Evolutionary conservation across 768 basidiomycete species (phyloP), one percentile per base, ranked within the genome.

Genomic region (Mycena kentingensis): DNA sequence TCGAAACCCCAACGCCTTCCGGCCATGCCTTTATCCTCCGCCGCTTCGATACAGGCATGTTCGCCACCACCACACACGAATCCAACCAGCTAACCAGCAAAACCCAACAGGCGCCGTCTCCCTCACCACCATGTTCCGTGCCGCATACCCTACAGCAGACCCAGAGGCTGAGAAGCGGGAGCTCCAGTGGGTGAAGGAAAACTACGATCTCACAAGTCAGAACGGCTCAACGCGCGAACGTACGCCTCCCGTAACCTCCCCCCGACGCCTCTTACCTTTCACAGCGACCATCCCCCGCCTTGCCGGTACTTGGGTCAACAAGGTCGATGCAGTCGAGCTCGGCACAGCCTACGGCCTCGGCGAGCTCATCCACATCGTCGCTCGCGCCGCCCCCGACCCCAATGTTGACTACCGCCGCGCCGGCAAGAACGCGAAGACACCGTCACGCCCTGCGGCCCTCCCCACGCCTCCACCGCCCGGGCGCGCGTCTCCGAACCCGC

Each of bases 81-180:
- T n/a, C n/a, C n/a, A n/a, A n/a, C n/a, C n/a, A n/a, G n/a, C n/a
- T n/a, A n/a, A n/a, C n/a, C n/a, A n/a, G n/a, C n/a, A n/a, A n/a
- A n/a, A n/a, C n/a, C n/a, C n/a, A n/a, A n/a, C n/a, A n/a, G 87
- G 90, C 53, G 93, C 93, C 18, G 82, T 98, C 70, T 90, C 87
- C 58, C 81, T 94, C 10, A 96, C 94, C 10, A 96, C 94, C 51
- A 96, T 98, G 93, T 96, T 90, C 74, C 90, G 93, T 52, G 93
- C 93, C 7, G 93, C 93, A 0, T 98, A 93, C 69, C 94, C 94
- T 10, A 81, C 77, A 32, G 89, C 93, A 3, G 73, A 75, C 36
- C 90, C 93, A 2, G 73, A 78, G 42, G 84, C 87, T 16, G 94
- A 98, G 69, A 86, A 82, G 67, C 72, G 71, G 12, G 94, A 97